Conservation (phyloP, 2,329 filamentous ascomycete genomes). For the Fusarium sp. region DNA sequence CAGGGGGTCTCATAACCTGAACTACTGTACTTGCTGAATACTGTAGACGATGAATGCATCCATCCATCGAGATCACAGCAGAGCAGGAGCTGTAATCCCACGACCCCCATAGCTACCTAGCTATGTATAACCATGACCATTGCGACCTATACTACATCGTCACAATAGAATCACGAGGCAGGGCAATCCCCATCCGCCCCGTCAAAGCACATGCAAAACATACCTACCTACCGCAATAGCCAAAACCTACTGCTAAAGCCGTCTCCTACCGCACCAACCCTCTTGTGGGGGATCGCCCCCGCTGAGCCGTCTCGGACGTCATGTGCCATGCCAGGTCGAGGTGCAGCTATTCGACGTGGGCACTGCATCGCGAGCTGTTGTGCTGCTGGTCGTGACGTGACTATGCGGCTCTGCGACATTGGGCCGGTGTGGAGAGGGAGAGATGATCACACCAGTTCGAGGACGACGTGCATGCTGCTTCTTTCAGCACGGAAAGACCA, state of each 20-base stretch:
- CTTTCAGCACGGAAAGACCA: conserved; percentile 1
- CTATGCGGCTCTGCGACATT: conserved; percentile 15
- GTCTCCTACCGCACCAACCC: conserved; percentile 17
- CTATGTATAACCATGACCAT: too few species aligned
- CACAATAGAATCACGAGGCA: conserved; percentile 16
- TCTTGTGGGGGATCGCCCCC: conserved; percentile 27
- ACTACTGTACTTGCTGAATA: neutral
- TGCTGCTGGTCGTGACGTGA: neutral
- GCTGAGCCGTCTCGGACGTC: conserved; percentile 6
- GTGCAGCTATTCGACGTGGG: neutral
- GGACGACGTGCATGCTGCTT: conserved; percentile 15
- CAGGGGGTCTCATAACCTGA: neutral
- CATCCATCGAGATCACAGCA: neutral
- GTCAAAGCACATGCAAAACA: conserved; percentile 26
- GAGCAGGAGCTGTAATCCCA: neutral
- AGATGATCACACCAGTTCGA: neutral
- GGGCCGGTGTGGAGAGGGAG: neutral
- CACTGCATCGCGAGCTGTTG: too few species aligned
- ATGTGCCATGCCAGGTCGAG: conserved; percentile 2
- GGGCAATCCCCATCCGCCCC: neutral
- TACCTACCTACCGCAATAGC: conserved; percentile 10
- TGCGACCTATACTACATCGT: conserved; percentile 2
- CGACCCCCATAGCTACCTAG: neutral
- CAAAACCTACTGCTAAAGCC: conserved; percentile 22
- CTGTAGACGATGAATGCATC: neutral